Percentiles rank a stretch among this genome's conserved stretches.
These are phyloP conservation scores for Neophaeococcomyces mojaviensis DNA, from an alignment of 2,329 filamentous ascomycete species.

Conservation along the genomic window DNA sequence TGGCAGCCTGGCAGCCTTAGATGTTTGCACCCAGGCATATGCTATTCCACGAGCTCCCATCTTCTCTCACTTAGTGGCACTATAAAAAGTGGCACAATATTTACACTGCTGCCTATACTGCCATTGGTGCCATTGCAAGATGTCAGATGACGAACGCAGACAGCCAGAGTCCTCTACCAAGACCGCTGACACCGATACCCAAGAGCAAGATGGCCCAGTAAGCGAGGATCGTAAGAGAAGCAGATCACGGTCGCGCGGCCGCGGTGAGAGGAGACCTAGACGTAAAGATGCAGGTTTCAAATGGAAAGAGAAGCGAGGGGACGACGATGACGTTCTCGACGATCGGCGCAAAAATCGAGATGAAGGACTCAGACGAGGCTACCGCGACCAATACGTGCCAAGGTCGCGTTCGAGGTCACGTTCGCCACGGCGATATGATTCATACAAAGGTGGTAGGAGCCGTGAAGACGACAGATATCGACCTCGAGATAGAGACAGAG, in stretches of 20 bases:
- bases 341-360: constrained; percentile 37
- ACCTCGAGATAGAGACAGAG: constrained; percentile 16
- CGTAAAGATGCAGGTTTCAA: constrained; percentile 39
- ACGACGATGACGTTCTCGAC: constrained; percentile 30
- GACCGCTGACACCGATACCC: constrained; percentile 13
- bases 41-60: no score
- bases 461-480: constrained; percentile 27
- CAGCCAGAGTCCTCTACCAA: constrained; percentile 3
- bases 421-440: background rate
- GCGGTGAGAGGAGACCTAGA: constrained; percentile 30
- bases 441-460: background rate
- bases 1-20: no score
- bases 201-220: constrained; percentile 10
- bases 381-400: constrained; percentile 32
- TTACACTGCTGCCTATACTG: no score
- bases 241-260: constrained; percentile 31
- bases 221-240: background rate
- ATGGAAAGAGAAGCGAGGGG: constrained; percentile 44
- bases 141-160: constrained; percentile 19
- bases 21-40: no score
- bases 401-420: constrained; percentile 31
- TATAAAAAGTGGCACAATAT: no score
- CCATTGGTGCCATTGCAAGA: background rate
- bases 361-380: constrained; percentile 47
- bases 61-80: no score